Percentiles rank a stretch among this genome's conserved stretches.
Evolutionary conservation across 2,329 filamentous ascomycete genomes (phyloP).

Genomic region (Alternaria sp.): DNA sequence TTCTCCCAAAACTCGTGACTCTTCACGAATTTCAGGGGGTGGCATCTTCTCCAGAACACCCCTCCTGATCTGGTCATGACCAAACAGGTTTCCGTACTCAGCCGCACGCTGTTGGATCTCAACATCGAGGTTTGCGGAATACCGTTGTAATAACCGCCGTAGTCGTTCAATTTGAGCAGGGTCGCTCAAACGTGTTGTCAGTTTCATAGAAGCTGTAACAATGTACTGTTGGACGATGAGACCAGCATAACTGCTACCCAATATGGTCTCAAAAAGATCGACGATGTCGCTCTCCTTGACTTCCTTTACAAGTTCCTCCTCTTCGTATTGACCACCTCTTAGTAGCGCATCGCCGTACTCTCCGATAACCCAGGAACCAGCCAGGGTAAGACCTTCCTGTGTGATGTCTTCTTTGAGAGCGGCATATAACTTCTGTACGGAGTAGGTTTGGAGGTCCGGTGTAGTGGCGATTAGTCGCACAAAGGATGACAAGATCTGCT

Average conservation of each 20-base stretch:
- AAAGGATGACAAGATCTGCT: slow-evolving; percentile 96
- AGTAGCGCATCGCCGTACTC: slow-evolving; percentile 95
- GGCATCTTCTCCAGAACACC: slow-evolving; percentile 99
- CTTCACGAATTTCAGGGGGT: slow-evolving; percentile 93
- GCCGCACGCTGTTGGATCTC: slow-evolving; percentile 96
- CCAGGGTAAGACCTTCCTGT: slow-evolving; percentile 92
- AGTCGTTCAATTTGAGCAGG: slow-evolving; percentile 86
- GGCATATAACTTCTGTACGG: slow-evolving; percentile 91
- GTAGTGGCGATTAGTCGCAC: slow-evolving; percentile 94
- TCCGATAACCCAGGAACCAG: slow-evolving; percentile 96
- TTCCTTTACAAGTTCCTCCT: slow-evolving; percentile 83
- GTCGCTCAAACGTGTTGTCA: slow-evolving; percentile 87
- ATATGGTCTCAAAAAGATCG: slow-evolving; percentile 88
- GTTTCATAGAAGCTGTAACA: slow-evolving; percentile 91
- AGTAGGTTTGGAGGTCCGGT: slow-evolving; percentile 93
- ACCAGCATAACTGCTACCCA: slow-evolving; percentile 93
- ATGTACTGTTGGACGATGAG: slow-evolving; percentile 96
- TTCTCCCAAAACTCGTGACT: slow-evolving; percentile 88
- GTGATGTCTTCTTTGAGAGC: slow-evolving; percentile 96
- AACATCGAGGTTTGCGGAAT: slow-evolving; percentile 88
- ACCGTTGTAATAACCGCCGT: slow-evolving; percentile 75
- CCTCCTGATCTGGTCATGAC: slow-evolving; percentile 82
- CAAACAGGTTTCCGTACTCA: slow-evolving; percentile 95
- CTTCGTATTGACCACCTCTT: slow-evolving; percentile 88
- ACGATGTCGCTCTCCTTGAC: slow-evolving; percentile 90